A percentile compares a stretch with the other conserved stretches of the same genome.
phyloP scores from a whole-genome alignment of 331 rosid genomes.

The Dryas integrifolia region DNA sequence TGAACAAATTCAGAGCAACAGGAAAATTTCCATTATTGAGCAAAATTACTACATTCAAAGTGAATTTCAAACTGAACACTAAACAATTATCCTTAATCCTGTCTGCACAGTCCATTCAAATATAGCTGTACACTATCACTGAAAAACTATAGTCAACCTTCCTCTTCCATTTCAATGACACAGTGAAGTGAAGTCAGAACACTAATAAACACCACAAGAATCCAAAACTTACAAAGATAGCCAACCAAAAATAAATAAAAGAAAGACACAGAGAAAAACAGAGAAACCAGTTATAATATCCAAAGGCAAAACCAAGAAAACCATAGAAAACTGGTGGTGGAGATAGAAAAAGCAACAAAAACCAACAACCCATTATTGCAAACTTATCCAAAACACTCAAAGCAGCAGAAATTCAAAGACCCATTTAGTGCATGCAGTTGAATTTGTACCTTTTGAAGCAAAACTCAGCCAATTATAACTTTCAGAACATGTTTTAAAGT shows the following conservation, averaged over 20 bases:
- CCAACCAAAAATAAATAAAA: not conserved
- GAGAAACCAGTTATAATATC: not conserved
- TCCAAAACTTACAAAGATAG: not conserved
- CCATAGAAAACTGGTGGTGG: slow-evolving; percentile 6
- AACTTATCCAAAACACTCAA: slow-evolving; percentile 10
- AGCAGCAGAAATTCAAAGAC: slow-evolving; percentile 26
- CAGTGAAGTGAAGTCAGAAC: not conserved
- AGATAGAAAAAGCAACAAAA: slow-evolving; percentile 6
- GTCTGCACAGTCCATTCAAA: not conserved
- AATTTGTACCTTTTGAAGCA: slow-evolving; percentile 42
- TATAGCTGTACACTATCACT: not conserved
- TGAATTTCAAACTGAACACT: not conserved
- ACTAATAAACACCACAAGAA: slow-evolving; percentile 3
- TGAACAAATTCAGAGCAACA: not conserved
- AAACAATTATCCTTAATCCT: slow-evolving; percentile 6
- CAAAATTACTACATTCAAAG: not conserved
- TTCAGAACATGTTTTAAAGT: not conserved
- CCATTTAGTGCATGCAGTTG: slow-evolving; percentile 15
- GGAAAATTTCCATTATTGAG: not conserved
- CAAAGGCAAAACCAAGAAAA: slow-evolving; percentile 5
- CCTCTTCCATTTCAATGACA: slow-evolving; percentile 9
- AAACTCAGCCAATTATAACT: slow-evolving; percentile 8
- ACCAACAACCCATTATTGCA: slow-evolving; percentile 30
- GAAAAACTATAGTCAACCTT: slow-evolving; percentile 2
- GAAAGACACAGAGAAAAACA: not conserved